Conservation (phyloP, 345 rosid species). For the Rubroshorea leprosula region DNA sequence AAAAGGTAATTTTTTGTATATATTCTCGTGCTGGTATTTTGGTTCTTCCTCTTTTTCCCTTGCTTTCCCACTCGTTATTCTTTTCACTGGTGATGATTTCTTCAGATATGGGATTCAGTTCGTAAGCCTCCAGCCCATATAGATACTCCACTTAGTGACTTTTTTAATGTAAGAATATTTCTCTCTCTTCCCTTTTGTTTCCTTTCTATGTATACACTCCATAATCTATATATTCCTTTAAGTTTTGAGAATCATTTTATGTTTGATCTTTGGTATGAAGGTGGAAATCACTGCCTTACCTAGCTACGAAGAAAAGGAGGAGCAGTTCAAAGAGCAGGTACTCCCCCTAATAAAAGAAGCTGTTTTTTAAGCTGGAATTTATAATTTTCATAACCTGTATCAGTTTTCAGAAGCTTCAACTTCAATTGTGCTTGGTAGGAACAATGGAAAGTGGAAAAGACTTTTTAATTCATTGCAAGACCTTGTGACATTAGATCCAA, state of each 20-base stretch:
- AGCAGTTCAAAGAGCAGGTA: conserved; percentile 66
- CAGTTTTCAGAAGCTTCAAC: not conserved
- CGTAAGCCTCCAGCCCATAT: conserved; percentile 62
- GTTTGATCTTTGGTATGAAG: conserved; percentile 26
- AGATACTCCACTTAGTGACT: conserved; percentile 62
- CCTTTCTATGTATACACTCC: not conserved
- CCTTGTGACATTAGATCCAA: not conserved
- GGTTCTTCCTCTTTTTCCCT: not conserved
- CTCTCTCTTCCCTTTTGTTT: not conserved
- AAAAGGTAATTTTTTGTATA: conserved; percentile 54
- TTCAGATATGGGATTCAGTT: conserved; percentile 75
- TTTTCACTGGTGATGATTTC: conserved; percentile 3
- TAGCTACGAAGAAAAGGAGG: conserved; percentile 62
- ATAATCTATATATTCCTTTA: not conserved
- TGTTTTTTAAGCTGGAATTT: not conserved
- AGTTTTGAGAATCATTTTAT: conserved; percentile 3
- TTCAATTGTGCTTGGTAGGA: not conserved
- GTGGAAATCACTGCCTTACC: conserved; percentile 72
- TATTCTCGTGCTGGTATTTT: not conserved
- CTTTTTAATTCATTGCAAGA: not conserved
- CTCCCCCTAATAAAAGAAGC: conserved; percentile 4
- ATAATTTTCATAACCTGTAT: not conserved
- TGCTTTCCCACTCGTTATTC: not conserved
- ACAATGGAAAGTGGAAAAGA: not conserved
- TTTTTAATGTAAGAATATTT: conserved; percentile 48